phyloP scores from a whole-genome alignment of 805 yeast genomes.

The Yarrowia yakushimensis region DNA sequence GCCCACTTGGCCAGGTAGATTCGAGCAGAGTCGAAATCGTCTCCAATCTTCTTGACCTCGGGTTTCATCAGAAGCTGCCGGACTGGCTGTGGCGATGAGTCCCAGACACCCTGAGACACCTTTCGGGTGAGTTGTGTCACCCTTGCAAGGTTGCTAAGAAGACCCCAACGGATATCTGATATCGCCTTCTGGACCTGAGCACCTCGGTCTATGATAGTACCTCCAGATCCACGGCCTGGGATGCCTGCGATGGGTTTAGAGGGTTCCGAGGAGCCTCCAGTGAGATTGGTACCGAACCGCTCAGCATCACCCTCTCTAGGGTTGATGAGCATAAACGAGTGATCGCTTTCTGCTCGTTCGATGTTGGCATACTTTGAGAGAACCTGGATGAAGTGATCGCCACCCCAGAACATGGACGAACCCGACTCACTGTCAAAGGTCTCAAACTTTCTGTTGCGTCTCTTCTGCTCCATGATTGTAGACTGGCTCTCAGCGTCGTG shows the following conservation, averaged over 20 bases:
- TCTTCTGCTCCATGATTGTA: conserved; percentile 57
- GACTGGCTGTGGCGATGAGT: conserved; percentile 54
- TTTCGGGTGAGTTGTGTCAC: conserved; percentile 62
- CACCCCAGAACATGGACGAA: conserved; percentile 82
- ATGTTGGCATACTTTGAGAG: conserved; percentile 56
- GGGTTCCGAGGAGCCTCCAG: conserved; percentile 41
- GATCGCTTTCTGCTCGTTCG: conserved; percentile 68
- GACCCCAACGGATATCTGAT: conserved; percentile 76
- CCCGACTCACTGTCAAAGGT: conserved; percentile 54
- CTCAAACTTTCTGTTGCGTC: conserved; percentile 62
- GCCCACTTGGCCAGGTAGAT: conserved; percentile 97
- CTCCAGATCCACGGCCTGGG: conserved; percentile 25
- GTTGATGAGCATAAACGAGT: conserved; percentile 68
- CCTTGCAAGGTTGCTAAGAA: conserved; percentile 79
- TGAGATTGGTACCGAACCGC: conserved; percentile 50
- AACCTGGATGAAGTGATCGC: conserved; percentile 63
- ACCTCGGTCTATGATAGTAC: conserved; percentile 37
- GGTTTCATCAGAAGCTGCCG: conserved; percentile 65
- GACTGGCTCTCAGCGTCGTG: conserved; percentile 87
- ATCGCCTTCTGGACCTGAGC: conserved; percentile 48
- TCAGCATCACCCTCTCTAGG: conserved; percentile 61
- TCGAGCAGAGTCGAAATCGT: conserved; percentile 90
- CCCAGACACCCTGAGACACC: conserved; percentile 58
- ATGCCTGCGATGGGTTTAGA: conserved; percentile 19
- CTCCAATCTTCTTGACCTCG: conserved; percentile 74